Base-by-base conservation (phyloP, 2,329 filamentous ascomycete genomes). In the Aspergillus hortae region DNA sequence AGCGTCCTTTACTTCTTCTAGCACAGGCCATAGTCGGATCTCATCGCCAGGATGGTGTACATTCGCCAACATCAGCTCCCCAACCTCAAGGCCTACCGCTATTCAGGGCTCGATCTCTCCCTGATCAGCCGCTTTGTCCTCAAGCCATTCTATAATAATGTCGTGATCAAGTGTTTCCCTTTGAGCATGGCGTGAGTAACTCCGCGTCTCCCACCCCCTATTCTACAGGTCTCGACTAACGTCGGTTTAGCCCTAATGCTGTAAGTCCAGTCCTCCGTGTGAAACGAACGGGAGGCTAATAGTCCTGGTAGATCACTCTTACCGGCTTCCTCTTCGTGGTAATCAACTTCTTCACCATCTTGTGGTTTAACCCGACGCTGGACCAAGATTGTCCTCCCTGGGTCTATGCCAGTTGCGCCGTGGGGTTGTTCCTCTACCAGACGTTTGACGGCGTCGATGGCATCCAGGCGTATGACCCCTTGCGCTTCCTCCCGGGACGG, bases 361-460 rank as follows among this genome's bases (percentile, higher is more conserved):
- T 99, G 51, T 97, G 91, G 89, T 99, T 96, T 75, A 94, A 90
- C 63, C 94, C 94, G n/a, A 88, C 84, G 0, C 81, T 99, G 44
- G 92, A 97, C 73, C 87, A 90, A 72, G 90, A 99, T 70, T 97
- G 92, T 69, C 94, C 94, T 9, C 70, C 83, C 1, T 99, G 94
- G 94, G 92, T 99, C 14, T 99, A 99, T 77, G 88, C 87, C 60
- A 88, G 85, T 65, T 99, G 92, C 89, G 87, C 92, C 4, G 72
- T 89, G 30, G 94, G 94, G 2, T 75, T 99, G 60, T 96, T 97
- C 70, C 72, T 97, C 47, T 99, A 99, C 74, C 94, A 99, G 81
- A 97, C 92, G 1, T 96, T 99, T 74, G 94, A 99, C 74, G 94
- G 92, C 2, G 91, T 97, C 23, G 94, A 99, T 73, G 94, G 94